phyloP scores from a whole-genome alignment of 2,329 filamentous ascomycete genomes.

The Cordyceps sp. region DNA sequence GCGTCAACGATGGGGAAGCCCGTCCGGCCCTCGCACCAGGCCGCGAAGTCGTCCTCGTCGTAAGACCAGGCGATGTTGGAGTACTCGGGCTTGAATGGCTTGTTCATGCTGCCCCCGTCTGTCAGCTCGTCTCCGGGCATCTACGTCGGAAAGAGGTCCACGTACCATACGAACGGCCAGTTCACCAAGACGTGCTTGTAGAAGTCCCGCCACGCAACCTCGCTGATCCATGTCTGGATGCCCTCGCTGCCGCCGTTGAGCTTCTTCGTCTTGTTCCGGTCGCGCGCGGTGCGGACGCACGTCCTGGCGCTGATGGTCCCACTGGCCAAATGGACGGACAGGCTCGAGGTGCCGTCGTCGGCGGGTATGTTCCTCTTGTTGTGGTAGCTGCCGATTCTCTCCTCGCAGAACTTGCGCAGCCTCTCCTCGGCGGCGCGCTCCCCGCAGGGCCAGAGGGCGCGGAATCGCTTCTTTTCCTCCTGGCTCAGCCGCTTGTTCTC shows the following conservation, averaged over 20 bases:
- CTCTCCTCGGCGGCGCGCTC: slow-evolving; percentile 53
- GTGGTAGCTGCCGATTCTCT: slow-evolving; percentile 45
- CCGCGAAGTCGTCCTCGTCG: slow-evolving; percentile 46
- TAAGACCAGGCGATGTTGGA: slow-evolving; percentile 74
- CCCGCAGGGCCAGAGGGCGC: slow-evolving; percentile 53
- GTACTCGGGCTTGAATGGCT: slow-evolving; percentile 63
- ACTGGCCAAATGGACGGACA: slow-evolving; percentile 58
- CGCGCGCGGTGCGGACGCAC: slow-evolving; percentile 44
- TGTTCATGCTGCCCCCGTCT: slow-evolving; percentile 30
- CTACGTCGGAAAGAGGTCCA: slow-evolving; percentile 1
- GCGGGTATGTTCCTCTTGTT: slow-evolving; percentile 50
- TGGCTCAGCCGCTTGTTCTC: slow-evolving; percentile 41
- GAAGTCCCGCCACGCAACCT: slow-evolving; percentile 77
- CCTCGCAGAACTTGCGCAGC: slow-evolving; percentile 49
- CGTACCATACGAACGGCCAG: slow-evolving; percentile 68
- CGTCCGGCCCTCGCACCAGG: slow-evolving; percentile 60
- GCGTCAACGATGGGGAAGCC: slow-evolving; percentile 77
- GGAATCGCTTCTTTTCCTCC: slow-evolving; percentile 41
- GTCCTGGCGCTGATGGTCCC: slow-evolving; percentile 54
- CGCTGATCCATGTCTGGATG: slow-evolving; percentile 59
- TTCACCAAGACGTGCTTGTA: slow-evolving; percentile 73
- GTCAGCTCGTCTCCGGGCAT: background rate
- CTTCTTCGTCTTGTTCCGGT: slow-evolving; percentile 44
- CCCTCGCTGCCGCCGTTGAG: slow-evolving; percentile 51
- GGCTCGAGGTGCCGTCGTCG: slow-evolving; percentile 42